Evolutionary conservation across 495 filamentous ascomycete genomes (phyloP).

Genomic region (Lophiotrema nucula): DNA sequence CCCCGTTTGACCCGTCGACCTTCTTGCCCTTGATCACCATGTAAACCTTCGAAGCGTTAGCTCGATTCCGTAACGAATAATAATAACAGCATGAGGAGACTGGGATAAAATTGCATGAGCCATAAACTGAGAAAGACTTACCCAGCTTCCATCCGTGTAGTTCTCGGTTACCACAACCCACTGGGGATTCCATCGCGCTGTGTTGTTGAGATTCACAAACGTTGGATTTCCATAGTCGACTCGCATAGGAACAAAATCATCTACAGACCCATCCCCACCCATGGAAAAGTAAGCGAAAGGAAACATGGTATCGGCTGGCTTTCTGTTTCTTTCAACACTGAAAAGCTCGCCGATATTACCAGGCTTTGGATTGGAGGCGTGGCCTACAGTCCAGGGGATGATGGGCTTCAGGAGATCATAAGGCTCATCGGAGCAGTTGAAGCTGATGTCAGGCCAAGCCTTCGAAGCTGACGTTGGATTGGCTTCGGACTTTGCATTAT

Average conservation of each 20-base stretch:
- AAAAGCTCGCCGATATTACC: not conserved
- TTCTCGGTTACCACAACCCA: conserved; percentile 5
- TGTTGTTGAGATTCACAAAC: conserved; percentile 4
- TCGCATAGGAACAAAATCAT: not conserved
- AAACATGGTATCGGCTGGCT: not conserved
- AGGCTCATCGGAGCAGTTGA: conserved; percentile 9
- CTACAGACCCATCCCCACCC: not conserved
- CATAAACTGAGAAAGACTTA: not conserved
- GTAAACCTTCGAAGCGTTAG: conserved; percentile 5
- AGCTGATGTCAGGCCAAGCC: conserved; percentile 16
- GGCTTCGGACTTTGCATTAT: not conserved
- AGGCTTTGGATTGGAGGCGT: not conserved
- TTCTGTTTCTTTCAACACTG: not conserved
- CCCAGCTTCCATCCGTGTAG: not conserved
- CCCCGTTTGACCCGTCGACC: conserved; percentile 10
- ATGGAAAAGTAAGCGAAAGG: conserved; percentile 10
- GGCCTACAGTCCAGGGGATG: not conserved
- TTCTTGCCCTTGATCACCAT: conserved; percentile 8
- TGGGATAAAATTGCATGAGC: not conserved
- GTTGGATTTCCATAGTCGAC: conserved; percentile 7
- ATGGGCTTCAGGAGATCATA: conserved; percentile 10
- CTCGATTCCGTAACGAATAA: no score
- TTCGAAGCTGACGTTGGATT: conserved; percentile 3
- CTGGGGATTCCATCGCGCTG: not conserved
- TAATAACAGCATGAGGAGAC: no score